phyloP scores from a whole-genome alignment of 805 yeast genomes.

The Spathaspora boniae region DNA sequence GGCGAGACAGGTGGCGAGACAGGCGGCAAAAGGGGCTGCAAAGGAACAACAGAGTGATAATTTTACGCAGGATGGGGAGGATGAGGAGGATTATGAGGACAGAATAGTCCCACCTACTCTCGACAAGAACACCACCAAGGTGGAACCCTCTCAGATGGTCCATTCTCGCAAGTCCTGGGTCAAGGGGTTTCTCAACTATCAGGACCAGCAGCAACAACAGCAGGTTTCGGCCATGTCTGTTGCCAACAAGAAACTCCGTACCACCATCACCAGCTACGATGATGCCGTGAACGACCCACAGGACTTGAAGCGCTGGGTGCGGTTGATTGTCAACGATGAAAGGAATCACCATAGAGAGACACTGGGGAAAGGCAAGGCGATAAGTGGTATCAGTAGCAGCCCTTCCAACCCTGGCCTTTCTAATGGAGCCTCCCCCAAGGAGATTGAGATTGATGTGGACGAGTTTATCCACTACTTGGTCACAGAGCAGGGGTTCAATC shows the following conservation, averaged over 20 bases:
- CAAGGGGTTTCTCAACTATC: slow-evolving; percentile 19
- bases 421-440: slow-evolving; percentile 8
- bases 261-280: slow-evolving; percentile 27
- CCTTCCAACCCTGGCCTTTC: slow-evolving; percentile 12
- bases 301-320: slow-evolving; percentile 26
- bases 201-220: slow-evolving; percentile 8
- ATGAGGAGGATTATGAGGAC: neutral
- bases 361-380: no score
- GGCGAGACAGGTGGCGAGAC: neutral
- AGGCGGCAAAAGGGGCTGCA: neutral
- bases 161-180: slow-evolving; percentile 21
- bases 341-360: no score
- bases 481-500: slow-evolving; percentile 23
- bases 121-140: neutral
- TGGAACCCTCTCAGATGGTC: slow-evolving; percentile 4
- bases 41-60: neutral
- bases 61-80: neutral
- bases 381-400: slow-evolving; percentile 18
- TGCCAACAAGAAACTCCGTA: slow-evolving; percentile 14
- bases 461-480: slow-evolving; percentile 31
- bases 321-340: slow-evolving; percentile 15
- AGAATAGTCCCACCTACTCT: neutral
- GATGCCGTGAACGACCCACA: slow-evolving; percentile 19
- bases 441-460: slow-evolving; percentile 21
- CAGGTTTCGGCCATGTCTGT: neutral